Base-by-base conservation (phyloP, 352 stramenopile genomes). In the Pythium phragmitis region DNA sequence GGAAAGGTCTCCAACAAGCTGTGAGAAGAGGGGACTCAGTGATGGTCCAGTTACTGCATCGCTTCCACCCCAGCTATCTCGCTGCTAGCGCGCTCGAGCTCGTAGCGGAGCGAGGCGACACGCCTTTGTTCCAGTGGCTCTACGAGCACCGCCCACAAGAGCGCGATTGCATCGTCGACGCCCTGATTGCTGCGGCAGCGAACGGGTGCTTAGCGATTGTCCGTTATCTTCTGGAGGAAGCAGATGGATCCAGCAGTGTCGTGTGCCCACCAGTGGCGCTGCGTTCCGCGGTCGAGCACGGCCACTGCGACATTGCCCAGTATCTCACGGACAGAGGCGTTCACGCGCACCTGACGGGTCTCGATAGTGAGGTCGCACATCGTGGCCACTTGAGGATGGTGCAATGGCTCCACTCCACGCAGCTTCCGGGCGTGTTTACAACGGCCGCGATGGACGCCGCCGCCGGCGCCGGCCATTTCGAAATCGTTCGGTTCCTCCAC, bases 401-500 rank as follows among this genome's bases (percentile, higher is more conserved):
- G 12, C 19, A 42, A 55, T 57, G 57, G 57, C 46, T 63, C 36
- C 57, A 63, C 16, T 23, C 21, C 12, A 39, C 7, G 12, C 9
- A 21, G 13, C 23, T 33, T 2, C 17, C 19, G 2, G 14, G 12
- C 21, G 46, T 45, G 23, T 63, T 63, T 19, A 57, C 57, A 6
- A 39, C 57, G 3, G 34, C 51, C 9, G 46, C 57, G 16, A 63
- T 56, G 57, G 58, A 65, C 23, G 58, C 26, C n/a, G 49, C 47
- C 7, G 39, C 58, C 17, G 45, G 14, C 9, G 26, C 4, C 2
- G 60, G 60, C 8, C 43, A 48, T 42, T 49, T 61, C 1, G 46
- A 61, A 4, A 58, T 65, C 26, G 58, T 65, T 7, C 23, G 43
- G n/a, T 67, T 61, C 43, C 60, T 67, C 21, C 52, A 57, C 12